A percentile compares a stretch with the other conserved stretches of the same genome.
Evolutionary conservation across 768 basidiomycete genomes (phyloP).

Genomic region (Candolleomyces eurysporus): DNA sequence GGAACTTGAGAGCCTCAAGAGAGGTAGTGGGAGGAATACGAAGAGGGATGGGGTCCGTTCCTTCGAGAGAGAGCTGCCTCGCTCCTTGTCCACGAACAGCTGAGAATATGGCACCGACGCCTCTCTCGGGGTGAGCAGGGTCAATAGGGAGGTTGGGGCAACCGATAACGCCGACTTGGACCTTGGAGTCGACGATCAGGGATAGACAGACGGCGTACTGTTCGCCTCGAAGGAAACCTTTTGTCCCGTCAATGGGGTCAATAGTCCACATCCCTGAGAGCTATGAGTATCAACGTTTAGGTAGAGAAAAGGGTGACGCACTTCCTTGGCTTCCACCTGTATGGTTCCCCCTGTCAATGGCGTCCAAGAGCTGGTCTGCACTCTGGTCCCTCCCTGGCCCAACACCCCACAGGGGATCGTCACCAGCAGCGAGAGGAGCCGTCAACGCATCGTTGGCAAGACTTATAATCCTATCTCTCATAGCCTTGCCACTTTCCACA

Average conservation of each 20-base stretch:
- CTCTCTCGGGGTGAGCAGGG: constrained; percentile 48
- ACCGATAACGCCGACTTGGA: constrained; percentile 83
- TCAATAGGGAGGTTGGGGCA: constrained; percentile 87
- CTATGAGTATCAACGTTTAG: constrained; percentile 3
- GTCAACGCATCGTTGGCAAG: constrained; percentile 82
- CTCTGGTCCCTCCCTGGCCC: constrained; percentile 56
- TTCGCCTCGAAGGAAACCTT: constrained; percentile 88
- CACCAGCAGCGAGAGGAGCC: constrained; percentile 51
- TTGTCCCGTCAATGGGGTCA: constrained; percentile 91
- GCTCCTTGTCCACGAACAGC: constrained; percentile 87
- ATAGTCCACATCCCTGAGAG: constrained; percentile 78
- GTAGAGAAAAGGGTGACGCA: constrained; percentile 35
- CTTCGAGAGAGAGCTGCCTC: constrained; percentile 48
- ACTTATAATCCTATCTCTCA: constrained; percentile 67
- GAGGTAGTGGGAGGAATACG: constrained; percentile 47
- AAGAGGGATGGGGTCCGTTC: constrained; percentile 33
- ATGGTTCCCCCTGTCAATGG: constrained; percentile 82
- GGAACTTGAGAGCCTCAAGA: constrained; percentile 56
- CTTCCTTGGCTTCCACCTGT: constrained; percentile 72
- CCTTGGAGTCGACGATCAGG: constrained; percentile 73
- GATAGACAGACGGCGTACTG: constrained; percentile 94
- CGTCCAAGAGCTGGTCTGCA: constrained; percentile 64
- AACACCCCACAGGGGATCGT: constrained; percentile 69
- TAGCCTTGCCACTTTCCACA: constrained; percentile 33
- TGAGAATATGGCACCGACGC: constrained; percentile 79